A percentile compares a stretch with the other conserved stretches of the same genome.
phyloP scores from a whole-genome alignment of 2,329 filamentous ascomycete species.

The Hypoxylon rubiginosum region DNA sequence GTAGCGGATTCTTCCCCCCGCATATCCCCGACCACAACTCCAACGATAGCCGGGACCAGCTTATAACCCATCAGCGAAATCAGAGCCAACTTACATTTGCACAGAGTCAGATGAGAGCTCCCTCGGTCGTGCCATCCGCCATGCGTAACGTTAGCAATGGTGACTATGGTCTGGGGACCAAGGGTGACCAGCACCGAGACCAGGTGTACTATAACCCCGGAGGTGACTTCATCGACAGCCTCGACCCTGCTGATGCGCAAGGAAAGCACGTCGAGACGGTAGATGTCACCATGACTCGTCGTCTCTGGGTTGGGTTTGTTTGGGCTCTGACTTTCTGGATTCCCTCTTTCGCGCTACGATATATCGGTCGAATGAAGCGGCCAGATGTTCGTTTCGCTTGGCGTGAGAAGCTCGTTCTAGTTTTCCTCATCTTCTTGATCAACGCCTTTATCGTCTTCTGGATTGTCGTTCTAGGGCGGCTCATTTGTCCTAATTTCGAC shows the following conservation, averaged over 20 bases:
- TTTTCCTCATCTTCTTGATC: slow-evolving; percentile 82
- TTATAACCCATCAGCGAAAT: slow-evolving; percentile 71
- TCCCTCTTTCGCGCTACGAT: slow-evolving; percentile 85
- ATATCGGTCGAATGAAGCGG: slow-evolving; percentile 93
- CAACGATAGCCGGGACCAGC: slow-evolving; percentile 79
- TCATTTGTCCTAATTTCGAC: slow-evolving; percentile 91
- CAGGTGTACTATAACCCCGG: slow-evolving; percentile 81
- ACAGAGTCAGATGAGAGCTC: slow-evolving; percentile 58
- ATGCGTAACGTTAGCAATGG: slow-evolving; percentile 72
- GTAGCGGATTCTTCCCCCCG: slow-evolving; percentile 78
- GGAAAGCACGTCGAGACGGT: slow-evolving; percentile 82
- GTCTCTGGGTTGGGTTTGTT: slow-evolving; percentile 83
- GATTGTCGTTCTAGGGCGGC: slow-evolving; percentile 85
- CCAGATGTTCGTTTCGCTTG: slow-evolving; percentile 97
- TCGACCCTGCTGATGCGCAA: slow-evolving; percentile 84
- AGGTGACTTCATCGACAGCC: slow-evolving; percentile 74
- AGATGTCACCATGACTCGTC: slow-evolving; percentile 72
- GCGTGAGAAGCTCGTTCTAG: slow-evolving; percentile 92
- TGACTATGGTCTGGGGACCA: slow-evolving; percentile 89
- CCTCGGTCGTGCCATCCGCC: slow-evolving; percentile 72
- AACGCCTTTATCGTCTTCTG: slow-evolving; percentile 91
- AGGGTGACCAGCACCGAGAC: slow-evolving; percentile 83
- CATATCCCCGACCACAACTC: slow-evolving; percentile 71
- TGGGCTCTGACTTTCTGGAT: slow-evolving; percentile 96
- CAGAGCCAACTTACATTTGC: slow-evolving; percentile 65